Evolutionary conservation across 208 protist species (phyloP), one percentile per base, ranked within the genome.

Genomic region (Crithidia thermophila): DNA sequence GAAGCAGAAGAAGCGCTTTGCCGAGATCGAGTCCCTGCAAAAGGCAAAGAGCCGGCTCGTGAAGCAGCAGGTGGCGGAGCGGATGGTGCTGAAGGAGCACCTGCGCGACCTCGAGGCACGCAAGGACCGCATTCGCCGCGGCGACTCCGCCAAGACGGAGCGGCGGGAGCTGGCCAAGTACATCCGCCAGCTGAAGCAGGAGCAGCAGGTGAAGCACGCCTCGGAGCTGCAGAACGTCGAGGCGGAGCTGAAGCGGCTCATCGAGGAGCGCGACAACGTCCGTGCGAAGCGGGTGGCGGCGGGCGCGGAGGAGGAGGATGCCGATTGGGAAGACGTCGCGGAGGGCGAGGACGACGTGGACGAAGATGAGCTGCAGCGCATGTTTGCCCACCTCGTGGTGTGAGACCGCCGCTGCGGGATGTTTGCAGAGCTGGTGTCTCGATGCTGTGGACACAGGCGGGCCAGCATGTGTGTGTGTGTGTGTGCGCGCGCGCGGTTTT

Each of bases 131-230:
- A 89, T 87, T 28, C 82, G 80, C 25, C 78, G 80, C 30, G 88
- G 88, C 39, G 85, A 88, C 46, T 85, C 85, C 51, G 88, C 84
- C 21, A 93, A 92, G 63, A 76, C 61, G 47, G 91, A 96, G 74
- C 84, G 88, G 7, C 91, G 91, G 10, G 91, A 96, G 65, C 78
- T 96, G 18, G 82, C 84, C 34, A 94, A 94, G 75, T 96, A 96
- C 72, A 93, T 96, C 47, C 80, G 85, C 0, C 81, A 88, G 72
- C 80, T 96, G 33, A 81, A 87, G 75, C 69, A 82, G 66, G 88
- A 96, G 64, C 87, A 91, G 69, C 70, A 78, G 67, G 59, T 73
- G 63, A 92, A 93, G 73, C 91, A 96, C 55, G 56, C 68, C n/a
- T 63, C 71, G 16, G 91, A 96, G 46, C 61, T 93, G 18, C 37